Evolutionary conservation across 2,329 filamentous ascomycete genomes (phyloP).

Genomic region (Exophiala mesophila): DNA sequence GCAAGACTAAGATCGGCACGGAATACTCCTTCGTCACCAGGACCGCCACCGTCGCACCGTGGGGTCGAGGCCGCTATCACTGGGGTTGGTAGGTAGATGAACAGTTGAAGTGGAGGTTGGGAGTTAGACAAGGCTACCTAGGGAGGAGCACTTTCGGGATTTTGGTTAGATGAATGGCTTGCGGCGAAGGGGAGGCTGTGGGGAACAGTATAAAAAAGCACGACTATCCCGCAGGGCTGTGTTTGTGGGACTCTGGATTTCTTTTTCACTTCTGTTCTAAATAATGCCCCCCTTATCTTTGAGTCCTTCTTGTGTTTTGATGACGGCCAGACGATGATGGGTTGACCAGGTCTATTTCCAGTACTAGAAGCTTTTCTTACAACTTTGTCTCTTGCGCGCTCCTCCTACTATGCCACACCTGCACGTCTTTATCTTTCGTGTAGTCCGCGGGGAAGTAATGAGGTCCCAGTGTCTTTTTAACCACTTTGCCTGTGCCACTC

Average conservation of each 20-base stretch:
- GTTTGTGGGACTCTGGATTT: too few species aligned
- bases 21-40: neutral
- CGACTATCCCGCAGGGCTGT: too few species aligned
- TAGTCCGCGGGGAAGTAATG: slow-evolving; percentile 36
- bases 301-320: slow-evolving; percentile 1
- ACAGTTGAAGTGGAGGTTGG: neutral
- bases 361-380: too few species aligned
- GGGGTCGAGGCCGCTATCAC: neutral
- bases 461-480: slow-evolving; percentile 44
- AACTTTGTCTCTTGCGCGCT: slow-evolving; percentile 14
- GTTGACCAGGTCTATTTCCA: neutral
- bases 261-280: too few species aligned
- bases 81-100: slow-evolving; percentile 1
- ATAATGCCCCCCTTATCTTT: too few species aligned
- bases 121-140: neutral
- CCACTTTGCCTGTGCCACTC: slow-evolving; percentile 46
- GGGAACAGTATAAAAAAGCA: too few species aligned
- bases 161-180: too few species aligned
- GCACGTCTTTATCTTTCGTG: slow-evolving; percentile 26
- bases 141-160: neutral
- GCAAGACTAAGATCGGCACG: neutral
- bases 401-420: slow-evolving; percentile 28
- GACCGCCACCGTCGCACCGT: neutral
- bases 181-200: too few species aligned
- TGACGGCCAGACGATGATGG: too few species aligned